Conservation (phyloP, 805 yeast species). For the Lipomyces chichibuensis region DNA sequence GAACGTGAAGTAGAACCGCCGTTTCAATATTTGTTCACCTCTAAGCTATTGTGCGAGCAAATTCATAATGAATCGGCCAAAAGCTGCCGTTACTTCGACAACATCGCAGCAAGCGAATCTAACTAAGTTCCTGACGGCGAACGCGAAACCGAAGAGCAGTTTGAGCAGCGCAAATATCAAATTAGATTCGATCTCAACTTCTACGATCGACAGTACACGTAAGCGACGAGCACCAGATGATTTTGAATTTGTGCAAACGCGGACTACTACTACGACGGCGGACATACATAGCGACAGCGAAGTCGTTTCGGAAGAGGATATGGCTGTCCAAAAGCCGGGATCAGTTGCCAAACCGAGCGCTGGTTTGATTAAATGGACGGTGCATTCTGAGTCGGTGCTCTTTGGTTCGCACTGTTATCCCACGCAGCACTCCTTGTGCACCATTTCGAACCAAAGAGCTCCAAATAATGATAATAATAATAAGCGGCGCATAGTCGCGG, state of each 20-base stretch:
- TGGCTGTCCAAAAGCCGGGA: not conserved
- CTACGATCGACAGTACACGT: not conserved
- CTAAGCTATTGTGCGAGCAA: not conserved
- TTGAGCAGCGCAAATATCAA: not conserved
- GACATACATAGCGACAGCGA: not conserved
- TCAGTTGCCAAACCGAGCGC: not conserved
- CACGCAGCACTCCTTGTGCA: not conserved
- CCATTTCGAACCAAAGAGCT: not conserved
- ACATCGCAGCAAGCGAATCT: not conserved
- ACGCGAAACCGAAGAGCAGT: not conserved
- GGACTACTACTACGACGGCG: not conserved
- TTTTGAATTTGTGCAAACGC: not conserved
- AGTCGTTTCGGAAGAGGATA: not conserved
- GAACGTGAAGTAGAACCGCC: not conserved
- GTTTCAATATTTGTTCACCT: not conserved
- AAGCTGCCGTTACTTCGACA: not conserved
- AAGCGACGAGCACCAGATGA: not conserved
- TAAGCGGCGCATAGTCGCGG: slow-evolving; percentile 38
- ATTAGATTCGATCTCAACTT: not conserved
- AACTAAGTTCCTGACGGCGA: not conserved
- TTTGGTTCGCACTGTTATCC: slow-evolving; percentile 10
- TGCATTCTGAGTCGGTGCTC: slow-evolving; percentile 20
- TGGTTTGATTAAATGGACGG: slow-evolving; percentile 11
- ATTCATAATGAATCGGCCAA: not conserved
- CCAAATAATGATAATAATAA: slow-evolving; percentile 5